phyloP scores from a whole-genome alignment of 768 basidiomycete species.

The Clavaria fumosa region DNA sequence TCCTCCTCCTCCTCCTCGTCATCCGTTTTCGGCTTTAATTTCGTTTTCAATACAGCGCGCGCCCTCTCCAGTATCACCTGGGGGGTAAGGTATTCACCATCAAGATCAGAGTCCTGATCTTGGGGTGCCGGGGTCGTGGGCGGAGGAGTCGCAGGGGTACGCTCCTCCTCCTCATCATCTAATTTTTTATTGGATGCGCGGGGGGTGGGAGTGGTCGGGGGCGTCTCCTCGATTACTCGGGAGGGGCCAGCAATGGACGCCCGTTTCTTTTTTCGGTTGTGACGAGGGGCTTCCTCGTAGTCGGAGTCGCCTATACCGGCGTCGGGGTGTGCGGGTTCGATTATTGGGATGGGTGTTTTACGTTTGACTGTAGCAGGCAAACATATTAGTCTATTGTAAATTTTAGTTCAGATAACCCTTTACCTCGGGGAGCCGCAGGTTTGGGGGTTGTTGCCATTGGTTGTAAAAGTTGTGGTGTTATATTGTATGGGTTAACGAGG shows the following conservation, averaged over 20 bases:
- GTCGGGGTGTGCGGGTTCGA: no score
- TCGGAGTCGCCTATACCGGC: not conserved
- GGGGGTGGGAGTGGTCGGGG: not conserved
- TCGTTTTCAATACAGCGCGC: not conserved
- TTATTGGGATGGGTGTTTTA: not conserved
- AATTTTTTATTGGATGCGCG: not conserved
- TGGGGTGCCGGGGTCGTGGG: no score
- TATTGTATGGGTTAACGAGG: not conserved
- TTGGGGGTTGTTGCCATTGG: no score
- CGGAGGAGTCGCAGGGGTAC: no score
- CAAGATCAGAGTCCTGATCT: no score
- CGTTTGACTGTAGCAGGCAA: not conserved
- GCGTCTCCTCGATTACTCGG: not conserved
- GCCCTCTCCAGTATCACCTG: no score
- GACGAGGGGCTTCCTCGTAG: not conserved
- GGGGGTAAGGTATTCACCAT: no score
- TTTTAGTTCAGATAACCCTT: no score
- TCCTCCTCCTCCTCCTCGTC: not conserved
- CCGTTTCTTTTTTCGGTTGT: not conserved
- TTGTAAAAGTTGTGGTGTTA: no score
- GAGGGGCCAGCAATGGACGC: not conserved
- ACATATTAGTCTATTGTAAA: no score
- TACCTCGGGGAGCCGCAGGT: no score
- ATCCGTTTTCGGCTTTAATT: not conserved
- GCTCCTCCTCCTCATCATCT: not conserved